Evolutionary conservation across 2,329 filamentous ascomycete species (phyloP).

Genomic region (Domatiomyces catenatus): DNA sequence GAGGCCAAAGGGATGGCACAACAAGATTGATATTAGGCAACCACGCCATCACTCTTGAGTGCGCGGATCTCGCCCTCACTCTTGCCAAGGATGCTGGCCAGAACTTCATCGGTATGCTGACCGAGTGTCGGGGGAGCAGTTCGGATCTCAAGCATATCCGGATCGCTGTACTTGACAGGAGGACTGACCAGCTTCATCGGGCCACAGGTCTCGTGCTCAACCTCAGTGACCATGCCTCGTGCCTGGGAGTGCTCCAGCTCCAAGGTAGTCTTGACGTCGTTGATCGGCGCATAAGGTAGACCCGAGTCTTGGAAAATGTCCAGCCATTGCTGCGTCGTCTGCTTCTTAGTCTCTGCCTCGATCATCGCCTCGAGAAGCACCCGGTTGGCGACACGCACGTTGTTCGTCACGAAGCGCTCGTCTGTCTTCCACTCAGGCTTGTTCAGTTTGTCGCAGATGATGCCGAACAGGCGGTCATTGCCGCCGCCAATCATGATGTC

Average conservation of each 20-base stretch:
- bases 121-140: constrained; percentile 71
- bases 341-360: constrained; percentile 55
- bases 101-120: constrained; percentile 68
- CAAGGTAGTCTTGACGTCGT: constrained; percentile 74
- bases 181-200: constrained; percentile 82
- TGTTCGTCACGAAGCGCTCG: constrained; percentile 43
- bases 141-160: constrained; percentile 56
- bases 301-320: constrained; percentile 74
- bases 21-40: constrained; percentile 43
- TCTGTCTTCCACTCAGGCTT: constrained; percentile 45
- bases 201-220: constrained; percentile 71
- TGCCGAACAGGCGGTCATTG: constrained; percentile 46
- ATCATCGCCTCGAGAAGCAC: constrained; percentile 62
- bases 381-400: constrained; percentile 50
- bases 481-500: constrained; percentile 50
- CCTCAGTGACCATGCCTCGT: constrained; percentile 74
- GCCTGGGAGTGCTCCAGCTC: constrained; percentile 69
- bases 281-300: constrained; percentile 88
- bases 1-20: constrained; percentile 14
- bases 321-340: constrained; percentile 79
- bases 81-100: constrained; percentile 49
- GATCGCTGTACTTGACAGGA: constrained; percentile 79
- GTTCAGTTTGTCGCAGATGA: constrained; percentile 42
- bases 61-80: constrained; percentile 41
- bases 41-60: constrained; percentile 51